Conservation (phyloP, 2,329 filamentous ascomycete genomes). For the Escovopsis sp. region DNA sequence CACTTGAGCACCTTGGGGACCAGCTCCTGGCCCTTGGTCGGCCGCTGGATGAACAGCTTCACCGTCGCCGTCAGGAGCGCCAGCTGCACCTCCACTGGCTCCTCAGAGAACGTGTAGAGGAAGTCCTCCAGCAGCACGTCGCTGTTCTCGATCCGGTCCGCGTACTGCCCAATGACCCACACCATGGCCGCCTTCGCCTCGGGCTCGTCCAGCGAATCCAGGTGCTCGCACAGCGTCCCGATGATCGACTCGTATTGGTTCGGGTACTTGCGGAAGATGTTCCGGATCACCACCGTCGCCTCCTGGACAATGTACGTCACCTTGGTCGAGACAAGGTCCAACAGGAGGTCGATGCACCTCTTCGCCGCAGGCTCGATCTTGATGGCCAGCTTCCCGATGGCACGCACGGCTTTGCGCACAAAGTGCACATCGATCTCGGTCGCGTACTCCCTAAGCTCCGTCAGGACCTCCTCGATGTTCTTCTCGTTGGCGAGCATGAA, state of each 20-base stretch:
- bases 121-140: constrained; percentile 92
- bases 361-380: constrained; percentile 93
- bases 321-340: constrained; percentile 94
- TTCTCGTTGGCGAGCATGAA: constrained; percentile 96
- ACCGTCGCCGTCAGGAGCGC: constrained; percentile 91
- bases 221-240: constrained; percentile 82
- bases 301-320: constrained; percentile 98
- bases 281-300: constrained; percentile 94
- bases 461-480: constrained; percentile 90
- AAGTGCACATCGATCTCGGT: constrained; percentile 99
- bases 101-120: constrained; percentile 82
- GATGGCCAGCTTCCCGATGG: constrained; percentile 95
- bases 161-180: constrained; percentile 98
- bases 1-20: constrained; percentile 94
- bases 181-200: constrained; percentile 98
- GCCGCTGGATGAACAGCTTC: constrained; percentile 93
- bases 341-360: constrained; percentile 79
- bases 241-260: constrained; percentile 99
- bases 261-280: constrained; percentile 98
- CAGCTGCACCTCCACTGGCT: constrained; percentile 89
- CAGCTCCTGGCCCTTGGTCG: constrained; percentile 83
- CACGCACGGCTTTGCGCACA: constrained; percentile 90
- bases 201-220: constrained; percentile 91
- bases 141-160: constrained; percentile 92
- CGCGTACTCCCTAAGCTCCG: constrained; percentile 88